Base-by-base conservation (phyloP, 805 yeast species). In the Starmerella roubikii region DNA sequence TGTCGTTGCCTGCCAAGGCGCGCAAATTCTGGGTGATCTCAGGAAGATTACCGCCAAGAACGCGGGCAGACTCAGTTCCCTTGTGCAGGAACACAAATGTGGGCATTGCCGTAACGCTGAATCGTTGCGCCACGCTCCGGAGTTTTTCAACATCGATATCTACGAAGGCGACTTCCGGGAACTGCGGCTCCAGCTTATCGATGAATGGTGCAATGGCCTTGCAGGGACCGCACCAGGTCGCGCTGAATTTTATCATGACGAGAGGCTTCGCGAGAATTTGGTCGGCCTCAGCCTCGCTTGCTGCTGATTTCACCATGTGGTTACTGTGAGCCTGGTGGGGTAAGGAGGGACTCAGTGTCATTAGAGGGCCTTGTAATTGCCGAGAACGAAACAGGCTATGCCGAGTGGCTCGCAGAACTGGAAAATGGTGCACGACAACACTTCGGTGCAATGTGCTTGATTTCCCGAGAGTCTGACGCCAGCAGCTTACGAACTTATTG, bases 181-280 rank as follows among this genome's bases (percentile, higher is more conserved):
- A 54, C 57, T 72, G 71, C 34, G 62, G 60, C 31, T 85, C 67
- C 56, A 86, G 78, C 61, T 79, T 78, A 59, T 86, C 94, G 51
- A 88, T 67, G 65, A 80, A 65, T 53, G 98, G 98, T 40, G 95
- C 86, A 64, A 91, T 79, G 76, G 82, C 82, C 69, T 84, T 83
- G 69, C 98, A 91, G 41, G 98, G 97, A 51, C 94, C 94, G 64
- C 96, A 86, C 94, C 95, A 86, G 40, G 80, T 72, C 52, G 96
- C 95, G 54, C 75, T 82, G 67, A 86, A 86, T 66, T 86, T 95
- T 21, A 52, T 38, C 52, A 85, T 79, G 49, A 85, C 47, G 31
- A 18, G 29, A 11, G 44, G 37, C 25, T 46, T 34, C 20, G 32
- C 19, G 18, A 44, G 30, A 6, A 39, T 11, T 6, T 18, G 20